Conservation (phyloP, 805 yeast genomes). For the Metschnikowia gelsemii region DNA sequence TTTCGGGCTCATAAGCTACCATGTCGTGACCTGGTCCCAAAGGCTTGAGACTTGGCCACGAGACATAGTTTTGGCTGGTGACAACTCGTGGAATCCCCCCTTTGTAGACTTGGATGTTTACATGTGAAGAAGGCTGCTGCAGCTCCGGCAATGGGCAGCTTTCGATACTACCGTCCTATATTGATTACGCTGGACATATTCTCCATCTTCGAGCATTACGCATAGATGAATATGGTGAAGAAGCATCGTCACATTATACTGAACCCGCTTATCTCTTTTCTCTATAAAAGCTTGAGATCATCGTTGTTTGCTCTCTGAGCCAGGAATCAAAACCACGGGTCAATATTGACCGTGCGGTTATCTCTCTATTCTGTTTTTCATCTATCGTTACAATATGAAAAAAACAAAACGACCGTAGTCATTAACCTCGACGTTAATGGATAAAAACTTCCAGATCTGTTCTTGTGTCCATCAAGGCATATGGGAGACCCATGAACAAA, state of each 20-base stretch:
- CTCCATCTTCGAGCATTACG: slow-evolving; percentile 61
- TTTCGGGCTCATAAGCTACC: background rate
- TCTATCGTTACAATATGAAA: too few relatives aligned
- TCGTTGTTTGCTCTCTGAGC: too few relatives aligned
- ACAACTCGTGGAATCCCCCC: background rate
- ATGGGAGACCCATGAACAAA: too few relatives aligned
- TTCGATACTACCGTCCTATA: slow-evolving; percentile 67
- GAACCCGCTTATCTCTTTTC: background rate
- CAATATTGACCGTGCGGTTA: too few relatives aligned
- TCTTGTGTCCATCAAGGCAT: too few relatives aligned
- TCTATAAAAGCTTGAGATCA: too few relatives aligned
- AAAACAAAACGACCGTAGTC: too few relatives aligned
- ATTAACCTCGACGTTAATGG: too few relatives aligned
- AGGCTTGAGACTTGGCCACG: slow-evolving; percentile 18
- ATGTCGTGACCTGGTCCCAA: slow-evolving; percentile 16
- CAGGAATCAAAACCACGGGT: too few relatives aligned
- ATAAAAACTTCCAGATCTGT: too few relatives aligned
- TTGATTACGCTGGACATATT: slow-evolving; percentile 70
- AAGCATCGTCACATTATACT: slow-evolving; percentile 58
- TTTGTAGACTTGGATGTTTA: slow-evolving; percentile 17
- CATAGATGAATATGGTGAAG: slow-evolving; percentile 81
- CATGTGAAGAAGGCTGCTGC: slow-evolving; percentile 17
- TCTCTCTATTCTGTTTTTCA: background rate
- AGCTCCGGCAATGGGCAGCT: slow-evolving; percentile 15
- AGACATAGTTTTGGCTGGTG: background rate